These are phyloP conservation scores for Penicillium manginii DNA, from an alignment of 495 filamentous ascomycete species.

Conservation along the genomic window DNA sequence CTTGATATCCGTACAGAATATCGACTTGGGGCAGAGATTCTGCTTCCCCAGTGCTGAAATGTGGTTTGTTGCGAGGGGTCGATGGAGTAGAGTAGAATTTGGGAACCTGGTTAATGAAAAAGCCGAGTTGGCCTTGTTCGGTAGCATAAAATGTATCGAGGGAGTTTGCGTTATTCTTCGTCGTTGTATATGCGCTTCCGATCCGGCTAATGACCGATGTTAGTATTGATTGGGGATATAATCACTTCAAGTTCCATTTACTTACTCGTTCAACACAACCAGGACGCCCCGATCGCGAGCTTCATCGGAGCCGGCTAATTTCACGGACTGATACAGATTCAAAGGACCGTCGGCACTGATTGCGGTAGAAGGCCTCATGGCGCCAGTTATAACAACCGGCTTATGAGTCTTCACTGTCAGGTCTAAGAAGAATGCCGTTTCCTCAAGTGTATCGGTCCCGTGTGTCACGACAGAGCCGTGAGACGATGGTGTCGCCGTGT, in stretches of 20 bases:
- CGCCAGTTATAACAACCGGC: conserved; percentile 6
- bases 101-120: conserved; percentile 6
- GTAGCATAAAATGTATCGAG: conserved; percentile 6
- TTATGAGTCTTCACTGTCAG: neutral
- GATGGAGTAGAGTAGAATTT: conserved; percentile 7
- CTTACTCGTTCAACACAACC: conserved; percentile 8
- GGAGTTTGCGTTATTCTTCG: conserved; percentile 6
- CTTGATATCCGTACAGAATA: conserved; percentile 6
- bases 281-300: conserved; percentile 4
- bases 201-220: neutral
- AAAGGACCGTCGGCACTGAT: conserved; percentile 3
- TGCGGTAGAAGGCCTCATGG: conserved; percentile 3
- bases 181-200: conserved; percentile 5
- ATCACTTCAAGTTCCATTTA: neutral
- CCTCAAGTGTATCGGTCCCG: conserved; percentile 6
- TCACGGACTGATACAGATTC: conserved; percentile 7
- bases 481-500: neutral
- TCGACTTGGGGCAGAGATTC: neutral
- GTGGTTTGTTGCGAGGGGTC: conserved; percentile 7
- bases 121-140: conserved; percentile 6
- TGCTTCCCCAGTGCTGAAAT: neutral
- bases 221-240: neutral
- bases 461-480: conserved; percentile 7
- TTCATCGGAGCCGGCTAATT: neutral
- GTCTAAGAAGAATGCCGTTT: conserved; percentile 7